Conservation (phyloP, 2,329 filamentous ascomycete species). For the Colletotrichum sp. region DNA sequence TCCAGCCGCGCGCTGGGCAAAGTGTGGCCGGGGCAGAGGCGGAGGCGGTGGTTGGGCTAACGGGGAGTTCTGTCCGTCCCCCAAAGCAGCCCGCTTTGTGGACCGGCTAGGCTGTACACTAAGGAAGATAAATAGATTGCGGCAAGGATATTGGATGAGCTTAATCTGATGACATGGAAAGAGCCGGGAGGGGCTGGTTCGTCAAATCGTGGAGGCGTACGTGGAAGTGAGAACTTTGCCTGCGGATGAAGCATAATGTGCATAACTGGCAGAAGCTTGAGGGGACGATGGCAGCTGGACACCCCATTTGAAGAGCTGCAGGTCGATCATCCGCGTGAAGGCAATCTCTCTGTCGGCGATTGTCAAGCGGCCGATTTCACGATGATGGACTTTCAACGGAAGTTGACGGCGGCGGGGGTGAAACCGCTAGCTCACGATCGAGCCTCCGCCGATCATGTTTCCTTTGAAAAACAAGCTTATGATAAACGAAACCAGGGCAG, state of each 20-base stretch:
- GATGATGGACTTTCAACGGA: background rate
- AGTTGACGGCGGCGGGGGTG: background rate
- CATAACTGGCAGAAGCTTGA: background rate
- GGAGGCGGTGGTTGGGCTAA: background rate
- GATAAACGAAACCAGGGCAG: background rate
- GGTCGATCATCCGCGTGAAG: no score
- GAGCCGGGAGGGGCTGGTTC: background rate
- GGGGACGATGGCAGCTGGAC: background rate
- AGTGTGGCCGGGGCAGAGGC: background rate
- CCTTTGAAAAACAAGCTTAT: background rate
- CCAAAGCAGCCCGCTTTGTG: background rate
- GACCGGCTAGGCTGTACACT: background rate
- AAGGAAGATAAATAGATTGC: background rate
- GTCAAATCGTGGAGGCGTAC: background rate
- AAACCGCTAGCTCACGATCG: background rate
- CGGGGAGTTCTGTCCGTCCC: background rate
- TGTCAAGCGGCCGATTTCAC: background rate
- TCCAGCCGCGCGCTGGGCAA: background rate
- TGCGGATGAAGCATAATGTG: background rate
- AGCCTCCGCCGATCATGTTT: background rate
- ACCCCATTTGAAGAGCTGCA: background rate
- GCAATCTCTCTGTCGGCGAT: background rate
- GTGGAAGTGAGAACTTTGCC: background rate
- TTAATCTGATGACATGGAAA: background rate
- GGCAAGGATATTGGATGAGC: background rate